Base-by-base conservation (phyloP, 208 protist genomes). In the Leishmania braziliensis region DNA sequence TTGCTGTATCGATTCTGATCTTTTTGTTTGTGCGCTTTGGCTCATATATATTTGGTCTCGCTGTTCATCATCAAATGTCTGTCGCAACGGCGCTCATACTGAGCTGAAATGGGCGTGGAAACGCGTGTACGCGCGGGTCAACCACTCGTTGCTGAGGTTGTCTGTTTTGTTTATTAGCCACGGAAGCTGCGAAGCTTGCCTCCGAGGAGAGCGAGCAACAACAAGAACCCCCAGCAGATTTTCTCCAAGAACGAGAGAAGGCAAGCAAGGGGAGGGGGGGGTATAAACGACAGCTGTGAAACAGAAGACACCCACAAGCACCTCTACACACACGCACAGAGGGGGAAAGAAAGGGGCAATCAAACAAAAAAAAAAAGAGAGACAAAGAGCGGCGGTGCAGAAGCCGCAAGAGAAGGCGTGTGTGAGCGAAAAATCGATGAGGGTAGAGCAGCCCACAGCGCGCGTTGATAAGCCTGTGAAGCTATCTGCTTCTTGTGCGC, bases 341-440 rank as follows among this genome's bases (percentile, higher is more conserved):
- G 53, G 53, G 53, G 53, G 48, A 23, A 65, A 62, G 60, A 62
- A 39, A 5, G 48, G 51, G 43, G 1, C 10, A 68, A 78, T 12
- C 53, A 56, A 53, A 29, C n/a, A 0, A 80, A 80, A 73, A 20
- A 73, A 73, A 62, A 80, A 54, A 79, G 39, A 72, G 43, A 79
- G 29, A 71, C 8, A 80, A 56, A 60, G 26, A 39, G 51, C 65
- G 29, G 23, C 20, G n/a, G 62, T 29, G 29, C 14, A 66, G 62
- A 29, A 26, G 29, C 10, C 39, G 39, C 8, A 71, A 43, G 48
- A 23, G 36, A 48, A 29, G 29, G 36, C 6, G 66, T 50, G 66
- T 23, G 43, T 16, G 66, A 50, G 66, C 8, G 14, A 29, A 39
- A 33, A 29, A 39, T 9, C 62, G 8, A 39, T 56, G 53, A 56